These are phyloP conservation scores for Leccinum sublutescens DNA, from an alignment of 768 basidiomycete species.

Conservation along the genomic window DNA sequence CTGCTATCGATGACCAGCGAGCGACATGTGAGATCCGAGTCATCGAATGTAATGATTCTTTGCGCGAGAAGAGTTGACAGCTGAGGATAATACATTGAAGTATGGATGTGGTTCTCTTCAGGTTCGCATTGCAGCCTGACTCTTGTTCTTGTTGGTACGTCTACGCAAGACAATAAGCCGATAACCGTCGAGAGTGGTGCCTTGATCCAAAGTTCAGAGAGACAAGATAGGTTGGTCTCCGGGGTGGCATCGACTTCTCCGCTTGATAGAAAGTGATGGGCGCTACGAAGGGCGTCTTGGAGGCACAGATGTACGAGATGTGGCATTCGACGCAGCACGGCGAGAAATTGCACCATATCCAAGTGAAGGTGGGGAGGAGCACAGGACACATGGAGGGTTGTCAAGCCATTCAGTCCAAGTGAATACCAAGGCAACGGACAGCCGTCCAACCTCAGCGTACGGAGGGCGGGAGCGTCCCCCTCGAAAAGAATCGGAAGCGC, in stretches of 20 bases:
- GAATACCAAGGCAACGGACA: not conserved
- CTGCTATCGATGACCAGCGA: not conserved
- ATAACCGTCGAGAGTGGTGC: slow-evolving; percentile 10
- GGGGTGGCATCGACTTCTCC: not conserved
- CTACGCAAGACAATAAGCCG: slow-evolving; percentile 5
- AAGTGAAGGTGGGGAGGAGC: slow-evolving; percentile 23
- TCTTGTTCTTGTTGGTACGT: not conserved
- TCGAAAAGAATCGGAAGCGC: not conserved
- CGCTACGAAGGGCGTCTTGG: slow-evolving; percentile 26
- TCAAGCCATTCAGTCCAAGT: slow-evolving; percentile 23
- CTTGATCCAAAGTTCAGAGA: slow-evolving; percentile 5
- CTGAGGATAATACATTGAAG: not conserved
- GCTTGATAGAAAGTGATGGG: not conserved
- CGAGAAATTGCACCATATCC: slow-evolving; percentile 29
- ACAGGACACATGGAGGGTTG: slow-evolving; percentile 33
- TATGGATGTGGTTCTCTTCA: not conserved
- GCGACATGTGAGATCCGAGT: not conserved
- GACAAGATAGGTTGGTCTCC: not conserved
- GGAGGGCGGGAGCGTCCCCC: slow-evolving; percentile 1
- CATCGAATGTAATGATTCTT: not conserved
- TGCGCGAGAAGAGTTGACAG: not conserved
- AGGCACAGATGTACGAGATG: slow-evolving; percentile 34
- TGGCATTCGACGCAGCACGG: slow-evolving; percentile 34
- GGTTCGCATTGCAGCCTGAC: not conserved
- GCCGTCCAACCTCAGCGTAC: not conserved